These are phyloP conservation scores for Crotalaria pallida DNA, from an alignment of 306 rosid genomes.

Conservation along the genomic window DNA sequence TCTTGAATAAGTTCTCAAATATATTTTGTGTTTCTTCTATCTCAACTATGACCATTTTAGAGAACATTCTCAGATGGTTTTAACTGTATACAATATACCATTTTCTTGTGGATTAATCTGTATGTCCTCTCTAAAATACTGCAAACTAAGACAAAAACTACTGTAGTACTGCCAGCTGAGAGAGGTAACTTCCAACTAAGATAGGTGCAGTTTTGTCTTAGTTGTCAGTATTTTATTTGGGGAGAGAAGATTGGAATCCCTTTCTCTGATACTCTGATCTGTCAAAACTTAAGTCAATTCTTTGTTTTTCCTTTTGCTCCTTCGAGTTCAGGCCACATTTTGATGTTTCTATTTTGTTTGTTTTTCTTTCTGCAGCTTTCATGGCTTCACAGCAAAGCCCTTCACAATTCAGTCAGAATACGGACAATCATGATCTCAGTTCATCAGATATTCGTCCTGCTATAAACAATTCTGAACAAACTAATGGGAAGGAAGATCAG, in stretches of 20 bases:
- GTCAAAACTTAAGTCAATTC: neutral
- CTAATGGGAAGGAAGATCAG: constrained; percentile 53
- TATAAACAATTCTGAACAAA: constrained; percentile 45
- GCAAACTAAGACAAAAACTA: neutral
- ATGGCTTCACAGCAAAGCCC: constrained; percentile 55
- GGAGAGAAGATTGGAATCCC: neutral
- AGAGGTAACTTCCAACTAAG: neutral
- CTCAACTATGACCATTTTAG: constrained; percentile 9
- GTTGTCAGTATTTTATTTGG: neutral
- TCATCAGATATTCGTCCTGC: constrained; percentile 44
- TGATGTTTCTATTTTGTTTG: neutral
- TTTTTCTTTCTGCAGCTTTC: constrained; percentile 48
- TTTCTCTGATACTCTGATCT: neutral
- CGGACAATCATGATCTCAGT: constrained; percentile 40
- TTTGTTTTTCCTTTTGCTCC: neutral
- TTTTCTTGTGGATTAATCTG: neutral
- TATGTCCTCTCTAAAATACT: constrained; percentile 8
- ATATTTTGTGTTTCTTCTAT: neutral
- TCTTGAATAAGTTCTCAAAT: neutral
- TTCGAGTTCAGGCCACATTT: neutral
- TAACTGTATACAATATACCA: neutral
- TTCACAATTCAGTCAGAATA: constrained; percentile 51
- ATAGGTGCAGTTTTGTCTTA: neutral
- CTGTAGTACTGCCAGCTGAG: neutral
- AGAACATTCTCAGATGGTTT: constrained; percentile 19